Base-by-base conservation (phyloP, 73 alveolate genomes). In the Diophrys sp. region DNA sequence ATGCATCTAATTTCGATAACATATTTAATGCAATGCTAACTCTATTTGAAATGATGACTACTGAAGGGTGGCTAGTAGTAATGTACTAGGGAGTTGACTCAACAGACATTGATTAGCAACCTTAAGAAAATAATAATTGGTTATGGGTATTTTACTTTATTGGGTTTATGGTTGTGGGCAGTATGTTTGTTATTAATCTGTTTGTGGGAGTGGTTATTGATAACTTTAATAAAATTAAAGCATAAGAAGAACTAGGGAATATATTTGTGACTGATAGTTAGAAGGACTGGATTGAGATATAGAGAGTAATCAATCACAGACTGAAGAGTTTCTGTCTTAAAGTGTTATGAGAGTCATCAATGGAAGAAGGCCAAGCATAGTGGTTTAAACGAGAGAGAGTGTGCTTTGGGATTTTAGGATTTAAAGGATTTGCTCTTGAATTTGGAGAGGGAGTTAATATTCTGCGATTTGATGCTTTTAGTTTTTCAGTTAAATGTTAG, bases 131-230 rank as follows among this genome's bases (percentile, higher is more conserved):
- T 53, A 29, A 66, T 28, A 34, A 70, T 23, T 25, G 26, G 25
- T 25, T 25, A 31, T 55, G 26, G 24, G 25, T 34, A 26, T 26
- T 84, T 26, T 70, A 29, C 79, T 84, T 70, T 56, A 24, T 77
- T 2, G 76, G 66, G 26, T 81, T 84, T 53, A 55, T 84, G 80
- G 68, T 84, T 23, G 74, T 84, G 28, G 92, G 88, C 54, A 53
- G 70, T n/a, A 24, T 62, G 74, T 73, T 84, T 69, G 54, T 81
- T n/a, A n/a, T 78, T 30, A 84, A 84, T 34, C 62, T 84, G 34
- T 77, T 84, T 70, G 87, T 81, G 54, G 92, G 92, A 2, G 83
- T 84, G 11, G 88, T 84, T 54, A 81, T 84, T n/a, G 87, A 84
- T 34, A 84, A 84, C 66, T 84, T 84, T 54, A 79, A 84, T 30